Evolutionary conservation across 2,329 filamentous ascomycete genomes (phyloP).

Genomic region (Hysterium pulicare): DNA sequence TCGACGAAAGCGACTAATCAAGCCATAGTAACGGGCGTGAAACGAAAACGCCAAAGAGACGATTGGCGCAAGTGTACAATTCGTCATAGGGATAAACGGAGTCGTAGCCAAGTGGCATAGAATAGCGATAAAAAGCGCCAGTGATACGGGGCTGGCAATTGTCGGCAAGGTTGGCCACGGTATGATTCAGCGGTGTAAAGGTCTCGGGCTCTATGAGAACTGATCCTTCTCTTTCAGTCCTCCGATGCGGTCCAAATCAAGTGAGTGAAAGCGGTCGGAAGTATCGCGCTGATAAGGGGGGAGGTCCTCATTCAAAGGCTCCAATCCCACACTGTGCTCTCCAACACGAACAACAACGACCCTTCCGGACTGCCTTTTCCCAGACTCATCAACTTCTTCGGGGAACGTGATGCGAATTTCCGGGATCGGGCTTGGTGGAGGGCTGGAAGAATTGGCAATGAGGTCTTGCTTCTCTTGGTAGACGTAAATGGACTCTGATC

Average conservation of each 20-base stretch:
- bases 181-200: not conserved
- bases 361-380: constrained; percentile 76
- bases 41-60: constrained; percentile 18
- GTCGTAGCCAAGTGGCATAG: constrained; percentile 38
- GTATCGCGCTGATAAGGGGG: constrained; percentile 86
- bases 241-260: constrained; percentile 92
- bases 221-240: constrained; percentile 86
- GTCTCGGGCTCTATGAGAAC: constrained; percentile 26
- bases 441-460: constrained; percentile 69
- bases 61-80: constrained; percentile 18
- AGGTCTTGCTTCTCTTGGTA: constrained; percentile 78
- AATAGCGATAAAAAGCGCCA: not conserved
- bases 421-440: constrained; percentile 76
- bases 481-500: constrained; percentile 68
- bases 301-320: constrained; percentile 75
- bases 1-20: constrained; percentile 10
- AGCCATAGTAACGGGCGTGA: constrained; percentile 15
- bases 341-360: constrained; percentile 91
- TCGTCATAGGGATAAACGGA: constrained; percentile 31
- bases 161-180: not conserved
- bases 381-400: constrained; percentile 82
- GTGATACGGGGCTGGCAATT: not conserved
- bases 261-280: constrained; percentile 78
- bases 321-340: constrained; percentile 82
- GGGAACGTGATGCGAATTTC: constrained; percentile 99